These are phyloP conservation scores for Syzygium aromaticum DNA, from an alignment of 345 rosid genomes.

Conservation along the genomic window DNA sequence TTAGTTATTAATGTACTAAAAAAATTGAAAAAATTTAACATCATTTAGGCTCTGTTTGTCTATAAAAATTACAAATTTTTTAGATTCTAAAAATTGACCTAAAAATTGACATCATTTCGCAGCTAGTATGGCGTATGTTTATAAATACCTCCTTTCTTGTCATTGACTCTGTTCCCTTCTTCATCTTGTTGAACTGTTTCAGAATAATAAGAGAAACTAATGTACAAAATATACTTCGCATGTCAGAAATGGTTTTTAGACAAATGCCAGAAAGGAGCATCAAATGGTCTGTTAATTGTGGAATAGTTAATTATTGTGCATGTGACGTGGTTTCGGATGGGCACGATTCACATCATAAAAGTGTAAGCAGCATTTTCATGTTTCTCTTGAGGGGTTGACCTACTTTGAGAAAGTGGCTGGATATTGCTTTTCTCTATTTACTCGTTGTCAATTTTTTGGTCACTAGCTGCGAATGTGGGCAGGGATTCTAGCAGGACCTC, in stretches of 20 bases:
- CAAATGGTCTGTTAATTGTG: background rate
- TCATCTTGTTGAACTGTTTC: background rate
- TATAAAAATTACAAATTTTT: background rate
- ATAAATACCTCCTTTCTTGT: background rate
- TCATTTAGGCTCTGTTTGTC: background rate
- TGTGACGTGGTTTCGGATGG: background rate
- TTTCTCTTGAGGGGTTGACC: background rate
- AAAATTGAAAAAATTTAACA: background rate
- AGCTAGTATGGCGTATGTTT: background rate
- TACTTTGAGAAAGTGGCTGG: background rate
- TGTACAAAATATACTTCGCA: background rate
- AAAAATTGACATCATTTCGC: background rate
- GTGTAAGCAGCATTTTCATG: background rate
- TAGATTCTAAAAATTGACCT: background rate
- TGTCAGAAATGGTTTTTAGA: background rate
- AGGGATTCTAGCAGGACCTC: conserved; percentile 24
- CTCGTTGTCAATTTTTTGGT: background rate
- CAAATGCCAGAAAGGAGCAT: background rate
- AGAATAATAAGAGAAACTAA: background rate
- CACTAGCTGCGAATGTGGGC: background rate
- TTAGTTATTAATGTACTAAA: background rate
- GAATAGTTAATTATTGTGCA: background rate
- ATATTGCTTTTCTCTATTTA: background rate
- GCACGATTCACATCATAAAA: background rate
- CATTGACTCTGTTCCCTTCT: background rate